phyloP scores from a whole-genome alignment of 129 eudicot genomes.

The Kitagawia praeruptora region DNA sequence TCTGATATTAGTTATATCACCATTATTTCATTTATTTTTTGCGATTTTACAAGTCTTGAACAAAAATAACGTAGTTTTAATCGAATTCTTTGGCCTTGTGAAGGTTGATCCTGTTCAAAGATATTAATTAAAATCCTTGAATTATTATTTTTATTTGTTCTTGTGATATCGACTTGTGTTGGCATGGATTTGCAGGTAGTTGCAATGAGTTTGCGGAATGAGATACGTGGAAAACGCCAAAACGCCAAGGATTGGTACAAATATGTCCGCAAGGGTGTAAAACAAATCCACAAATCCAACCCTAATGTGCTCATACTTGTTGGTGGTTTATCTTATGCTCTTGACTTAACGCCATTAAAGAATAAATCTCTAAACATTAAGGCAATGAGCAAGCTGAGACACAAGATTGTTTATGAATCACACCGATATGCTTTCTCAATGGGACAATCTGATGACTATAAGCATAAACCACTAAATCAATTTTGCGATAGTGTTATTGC shows the following conservation, averaged over 20 bases:
- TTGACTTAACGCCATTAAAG: slow-evolving; percentile 23
- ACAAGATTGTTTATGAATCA: slow-evolving; percentile 46
- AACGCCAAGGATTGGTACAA: slow-evolving; percentile 33
- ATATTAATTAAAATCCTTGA: not conserved
- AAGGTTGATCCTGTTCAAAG: not conserved
- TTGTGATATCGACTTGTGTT: not conserved
- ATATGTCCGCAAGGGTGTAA: slow-evolving; percentile 43
- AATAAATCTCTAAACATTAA: slow-evolving; percentile 24
- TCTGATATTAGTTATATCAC: not conserved
- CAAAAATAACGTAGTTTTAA: not conserved
- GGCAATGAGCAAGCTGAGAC: not conserved
- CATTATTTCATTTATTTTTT: not conserved
- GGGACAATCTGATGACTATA: slow-evolving; percentile 17
- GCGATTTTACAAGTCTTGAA: not conserved
- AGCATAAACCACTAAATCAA: slow-evolving; percentile 19
- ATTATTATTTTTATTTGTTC: not conserved
- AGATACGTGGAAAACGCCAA: slow-evolving; percentile 56
- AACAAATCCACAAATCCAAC: slow-evolving; percentile 36
- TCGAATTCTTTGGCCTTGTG: not conserved
- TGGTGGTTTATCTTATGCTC: slow-evolving; percentile 45
- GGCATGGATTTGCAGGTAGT: slow-evolving; percentile 36
- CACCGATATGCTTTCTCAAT: slow-evolving; percentile 45
- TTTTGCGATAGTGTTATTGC: slow-evolving; percentile 18
- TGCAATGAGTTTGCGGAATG: slow-evolving; percentile 69
- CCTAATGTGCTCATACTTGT: slow-evolving; percentile 42